These are phyloP conservation scores for Schwanniomyces etchellsii DNA, from an alignment of 1,139 yeast species.

Conservation along the genomic window DNA sequence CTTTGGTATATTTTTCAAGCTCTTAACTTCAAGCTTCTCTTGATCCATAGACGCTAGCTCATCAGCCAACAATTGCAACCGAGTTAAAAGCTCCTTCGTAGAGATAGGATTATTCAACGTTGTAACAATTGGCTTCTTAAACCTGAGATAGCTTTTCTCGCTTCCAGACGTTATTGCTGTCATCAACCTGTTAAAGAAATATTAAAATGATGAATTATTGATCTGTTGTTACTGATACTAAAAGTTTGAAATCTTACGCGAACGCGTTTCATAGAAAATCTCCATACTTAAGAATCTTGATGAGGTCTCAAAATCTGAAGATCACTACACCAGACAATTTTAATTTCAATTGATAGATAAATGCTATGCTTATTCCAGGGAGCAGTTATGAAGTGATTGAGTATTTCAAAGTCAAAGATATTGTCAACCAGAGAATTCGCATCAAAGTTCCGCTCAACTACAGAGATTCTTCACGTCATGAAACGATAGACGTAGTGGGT, in stretches of 20 bases:
- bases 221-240: not conserved
- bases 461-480: too few relatives aligned
- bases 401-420: too few relatives aligned
- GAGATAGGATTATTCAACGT: slow-evolving; percentile 51
- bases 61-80: slow-evolving; percentile 46
- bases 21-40: slow-evolving; percentile 43
- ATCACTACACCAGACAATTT: too few relatives aligned
- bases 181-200: not conserved
- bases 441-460: too few relatives aligned
- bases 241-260: not conserved
- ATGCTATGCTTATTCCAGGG: too few relatives aligned
- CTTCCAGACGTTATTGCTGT: slow-evolving; percentile 3
- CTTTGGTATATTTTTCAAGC: slow-evolving; percentile 40
- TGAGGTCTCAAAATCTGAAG: too few relatives aligned
- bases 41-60: slow-evolving; percentile 61
- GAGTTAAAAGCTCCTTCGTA: slow-evolving; percentile 47
- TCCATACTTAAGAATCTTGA: too few relatives aligned
- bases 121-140: slow-evolving; percentile 47
- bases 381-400: too few relatives aligned
- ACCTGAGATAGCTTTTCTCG: slow-evolving; percentile 16
- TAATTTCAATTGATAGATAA: too few relatives aligned
- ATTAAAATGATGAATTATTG: not conserved
- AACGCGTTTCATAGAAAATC: too few relatives aligned
- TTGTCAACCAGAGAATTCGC: too few relatives aligned
- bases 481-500: too few relatives aligned